Conservation (phyloP, 495 filamentous ascomycete species). For the Hyaloscypha variabilis region DNA sequence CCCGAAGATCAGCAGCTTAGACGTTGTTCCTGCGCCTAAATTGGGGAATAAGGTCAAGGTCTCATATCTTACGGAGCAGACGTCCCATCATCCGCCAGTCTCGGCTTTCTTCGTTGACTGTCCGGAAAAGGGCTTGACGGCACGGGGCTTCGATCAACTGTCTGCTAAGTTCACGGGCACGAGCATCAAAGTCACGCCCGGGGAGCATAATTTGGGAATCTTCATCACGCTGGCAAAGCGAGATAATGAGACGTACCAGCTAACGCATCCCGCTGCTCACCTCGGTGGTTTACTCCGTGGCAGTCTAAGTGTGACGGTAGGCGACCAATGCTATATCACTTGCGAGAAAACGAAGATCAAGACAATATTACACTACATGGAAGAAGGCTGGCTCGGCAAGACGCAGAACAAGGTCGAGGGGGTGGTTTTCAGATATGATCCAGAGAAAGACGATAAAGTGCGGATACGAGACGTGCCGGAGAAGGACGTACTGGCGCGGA, state of each 20-base stretch:
- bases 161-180: constrained; percentile 98
- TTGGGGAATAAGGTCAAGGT: constrained; percentile 65
- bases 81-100: constrained; percentile 97
- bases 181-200: constrained; percentile 85
- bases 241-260: constrained; percentile 86
- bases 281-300: constrained; percentile 87
- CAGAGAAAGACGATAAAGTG: constrained; percentile 73
- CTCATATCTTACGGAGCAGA: constrained; percentile 94
- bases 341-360: constrained; percentile 89
- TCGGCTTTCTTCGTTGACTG: constrained; percentile 96
- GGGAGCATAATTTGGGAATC: constrained; percentile 92
- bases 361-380: constrained; percentile 86
- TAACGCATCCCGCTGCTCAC: constrained; percentile 93
- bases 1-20: constrained; percentile 11
- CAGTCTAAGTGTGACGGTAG: constrained; percentile 79
- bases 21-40: constrained; percentile 33
- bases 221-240: constrained; percentile 84
- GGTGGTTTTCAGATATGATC: constrained; percentile 86
- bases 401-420: constrained; percentile 91
- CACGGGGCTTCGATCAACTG: constrained; percentile 91
- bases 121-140: constrained; percentile 85
- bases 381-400: constrained; percentile 93
- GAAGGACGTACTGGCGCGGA: constrained; percentile 77
- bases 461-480: constrained; percentile 84
- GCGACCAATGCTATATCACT: constrained; percentile 83